Evolutionary conservation across 352 stramenopile genomes (phyloP).

Genomic region (Pythium monospermum): DNA sequence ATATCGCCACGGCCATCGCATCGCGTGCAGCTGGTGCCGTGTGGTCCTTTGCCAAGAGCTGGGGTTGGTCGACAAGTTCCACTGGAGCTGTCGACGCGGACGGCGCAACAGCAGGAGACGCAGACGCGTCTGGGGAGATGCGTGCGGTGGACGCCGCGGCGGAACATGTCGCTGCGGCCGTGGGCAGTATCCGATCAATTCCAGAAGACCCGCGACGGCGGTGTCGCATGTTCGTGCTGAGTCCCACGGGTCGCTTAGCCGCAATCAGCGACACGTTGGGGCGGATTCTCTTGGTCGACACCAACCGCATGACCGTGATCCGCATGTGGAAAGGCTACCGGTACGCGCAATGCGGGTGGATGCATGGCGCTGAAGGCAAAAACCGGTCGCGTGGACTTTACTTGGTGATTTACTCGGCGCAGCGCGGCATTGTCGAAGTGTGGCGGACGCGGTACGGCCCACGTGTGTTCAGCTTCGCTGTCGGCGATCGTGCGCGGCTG

Average conservation of each 20-base stretch:
- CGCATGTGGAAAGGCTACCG: slow-evolving; percentile 88
- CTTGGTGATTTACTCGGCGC: slow-evolving; percentile 80
- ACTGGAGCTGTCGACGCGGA: slow-evolving; percentile 13
- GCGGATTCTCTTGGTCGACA: slow-evolving; percentile 73
- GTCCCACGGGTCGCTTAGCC: slow-evolving; percentile 60
- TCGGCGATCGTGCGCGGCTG: slow-evolving; percentile 58
- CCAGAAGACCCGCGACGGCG: slow-evolving; percentile 58
- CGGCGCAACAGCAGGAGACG: slow-evolving; percentile 19
- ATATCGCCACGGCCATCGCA: slow-evolving; percentile 79
- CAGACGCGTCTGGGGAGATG: slow-evolving; percentile 14
- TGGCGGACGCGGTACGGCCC: slow-evolving; percentile 76
- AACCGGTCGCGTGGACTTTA: slow-evolving; percentile 53
- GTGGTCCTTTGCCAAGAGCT: slow-evolving; percentile 83
- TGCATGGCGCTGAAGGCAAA: slow-evolving; percentile 59
- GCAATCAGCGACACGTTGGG: slow-evolving; percentile 73
- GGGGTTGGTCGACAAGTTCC: slow-evolving; percentile 50
- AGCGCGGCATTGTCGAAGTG: slow-evolving; percentile 78
- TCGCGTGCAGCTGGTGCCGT: slow-evolving; percentile 66
- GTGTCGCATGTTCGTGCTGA: slow-evolving; percentile 56
- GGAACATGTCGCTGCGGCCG: slow-evolving; percentile 65
- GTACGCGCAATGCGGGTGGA: slow-evolving; percentile 77
- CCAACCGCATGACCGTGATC: slow-evolving; percentile 72
- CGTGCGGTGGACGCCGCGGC: slow-evolving; percentile 36
- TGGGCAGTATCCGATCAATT: slow-evolving; percentile 45
- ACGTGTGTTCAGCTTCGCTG: slow-evolving; percentile 64